Evolutionary conservation across 1,139 yeast genomes (phyloP).

Genomic region (Debaryomycetaceae sp.): DNA sequence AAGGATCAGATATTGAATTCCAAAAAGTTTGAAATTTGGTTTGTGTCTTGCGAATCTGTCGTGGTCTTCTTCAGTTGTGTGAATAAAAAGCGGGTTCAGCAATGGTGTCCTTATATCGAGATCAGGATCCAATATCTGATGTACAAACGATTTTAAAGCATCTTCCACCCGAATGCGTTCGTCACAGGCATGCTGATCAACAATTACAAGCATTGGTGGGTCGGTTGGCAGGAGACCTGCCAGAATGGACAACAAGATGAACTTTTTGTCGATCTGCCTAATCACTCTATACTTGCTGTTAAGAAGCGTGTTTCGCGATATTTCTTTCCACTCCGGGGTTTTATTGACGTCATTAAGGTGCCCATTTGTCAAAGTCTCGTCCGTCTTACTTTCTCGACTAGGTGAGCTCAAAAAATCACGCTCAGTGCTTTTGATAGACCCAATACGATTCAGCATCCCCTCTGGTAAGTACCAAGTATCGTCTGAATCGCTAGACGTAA

Average conservation of each 20-base stretch:
- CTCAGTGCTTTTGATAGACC: background rate
- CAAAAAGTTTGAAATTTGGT: conserved; percentile 25
- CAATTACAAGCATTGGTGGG: conserved; percentile 26
- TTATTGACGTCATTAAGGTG: background rate
- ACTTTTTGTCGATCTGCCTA: conserved; percentile 57
- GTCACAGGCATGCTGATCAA: conserved; percentile 82
- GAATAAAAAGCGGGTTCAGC: conserved; percentile 13
- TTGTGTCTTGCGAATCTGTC: conserved; percentile 24
- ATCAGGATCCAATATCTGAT: conserved; percentile 8
- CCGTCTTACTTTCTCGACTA: background rate
- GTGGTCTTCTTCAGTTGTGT: conserved; percentile 23
- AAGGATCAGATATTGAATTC: conserved; percentile 28
- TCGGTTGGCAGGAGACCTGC: background rate
- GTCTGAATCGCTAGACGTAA: background rate
- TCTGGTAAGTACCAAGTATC: background rate
- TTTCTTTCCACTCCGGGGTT: background rate
- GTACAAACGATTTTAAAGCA: conserved; percentile 31
- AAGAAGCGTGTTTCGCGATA: background rate
- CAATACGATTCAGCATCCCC: background rate
- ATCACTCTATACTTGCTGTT: conserved; percentile 17
- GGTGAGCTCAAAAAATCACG: background rate
- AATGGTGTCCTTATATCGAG: conserved; percentile 11
- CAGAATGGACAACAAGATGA: conserved; percentile 42
- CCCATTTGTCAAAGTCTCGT: background rate
- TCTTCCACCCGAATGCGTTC: conserved; percentile 61